Base-by-base conservation (phyloP, 2,329 filamentous ascomycete genomes). In the Biscogniauxia sp. region DNA sequence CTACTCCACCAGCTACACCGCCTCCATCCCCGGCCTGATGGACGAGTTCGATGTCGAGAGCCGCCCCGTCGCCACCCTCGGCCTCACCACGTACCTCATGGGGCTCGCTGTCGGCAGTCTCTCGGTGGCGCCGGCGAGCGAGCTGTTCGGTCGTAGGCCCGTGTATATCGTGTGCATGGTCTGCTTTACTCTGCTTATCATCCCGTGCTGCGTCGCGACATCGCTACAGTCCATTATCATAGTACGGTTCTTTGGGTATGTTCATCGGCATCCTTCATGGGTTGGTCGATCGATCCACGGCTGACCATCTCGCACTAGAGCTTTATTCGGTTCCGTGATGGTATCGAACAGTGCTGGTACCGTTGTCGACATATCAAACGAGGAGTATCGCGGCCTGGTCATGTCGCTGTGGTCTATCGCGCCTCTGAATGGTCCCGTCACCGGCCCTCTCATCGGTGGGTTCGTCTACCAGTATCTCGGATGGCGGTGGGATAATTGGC, bases 401-500 rank as follows among this genome's bases (percentile, higher is more conserved):
- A 92, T 97, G 75, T 91, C 88, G 4, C 81, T 96, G 37, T 97
- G 92, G 87, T 86, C 83, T 62, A 87, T 97, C 57, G 93, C 92
- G 0, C 93, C 93, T 0, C 84, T 96, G 73, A 96, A 96, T 70
- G 93, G 72, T 0, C 72, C 72, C 0, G 69, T 72, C 0, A 78
- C 87, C 28, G 88, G 89, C 0, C 89, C 90, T 0, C 77, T 93
- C 0, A 88, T 97, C 37, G 93, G 93, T 20, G 93, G 93, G 0
- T 96, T 96, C 67, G 85, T 90, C 1, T 91, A 75, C 66, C 82
- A 93, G 73, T 87, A 89, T 64, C 79, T 95, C 2, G 92, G 92
- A 11, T 97, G 93, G 93, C 79, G 93, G 28, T 97, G 92, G 92
- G 89, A 88, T 45, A 90, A 91, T 70, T 96, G 91, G 90, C 81